Base-by-base conservation (phyloP, 495 filamentous ascomycete genomes). In the Hypoxylon fuscum region DNA sequence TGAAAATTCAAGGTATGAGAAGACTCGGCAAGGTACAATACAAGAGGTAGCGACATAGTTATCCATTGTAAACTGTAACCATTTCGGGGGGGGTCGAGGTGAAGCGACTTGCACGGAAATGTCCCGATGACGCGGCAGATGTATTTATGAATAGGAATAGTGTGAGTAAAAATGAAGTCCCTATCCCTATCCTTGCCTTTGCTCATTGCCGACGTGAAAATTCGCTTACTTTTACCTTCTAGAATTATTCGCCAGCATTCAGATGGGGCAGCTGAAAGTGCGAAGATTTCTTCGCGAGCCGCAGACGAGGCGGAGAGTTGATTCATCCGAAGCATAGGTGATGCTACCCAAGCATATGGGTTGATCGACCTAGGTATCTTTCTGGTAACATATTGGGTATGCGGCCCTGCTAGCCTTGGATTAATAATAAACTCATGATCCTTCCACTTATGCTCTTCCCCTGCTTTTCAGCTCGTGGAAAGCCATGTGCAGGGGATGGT, bases 391-490 rank as follows among this genome's bases (percentile, higher is more conserved):
- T n/a, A 21, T 48, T 58, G 41, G 61, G 44, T 54, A 38, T 12
- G 48, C 43, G 61, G 47, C 49, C 61, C 48, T 59, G 47, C 44
- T 6, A 35, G 25, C 38, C 55, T 43, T 44, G 20, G 50, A 27
- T 55, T 56, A 50, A 55, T 41, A 45, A 38, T 45, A 40, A 55
- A 14, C 23, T 32, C 55, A 25, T 32, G 49, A 43, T 59, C 55
- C 49, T 55, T 60, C 55, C 55, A 59, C 50, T 54, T 45, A 48
- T 10, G 12, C 32, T 35, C 5, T 35, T 10, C 62, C 61, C 55
- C 40, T 50, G 55, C 45, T 51, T 60, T 55, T 52, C 62, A 65
- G 62, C 62, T 65, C 51, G 55, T 60, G 50, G 45, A 51, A 37
- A 46, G 6, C 17, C 17, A 45, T 50, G 47, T 38, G 32, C 51